Base-by-base conservation (phyloP, 495 filamentous ascomycete species). In the Trichoderma erinaceum region DNA sequence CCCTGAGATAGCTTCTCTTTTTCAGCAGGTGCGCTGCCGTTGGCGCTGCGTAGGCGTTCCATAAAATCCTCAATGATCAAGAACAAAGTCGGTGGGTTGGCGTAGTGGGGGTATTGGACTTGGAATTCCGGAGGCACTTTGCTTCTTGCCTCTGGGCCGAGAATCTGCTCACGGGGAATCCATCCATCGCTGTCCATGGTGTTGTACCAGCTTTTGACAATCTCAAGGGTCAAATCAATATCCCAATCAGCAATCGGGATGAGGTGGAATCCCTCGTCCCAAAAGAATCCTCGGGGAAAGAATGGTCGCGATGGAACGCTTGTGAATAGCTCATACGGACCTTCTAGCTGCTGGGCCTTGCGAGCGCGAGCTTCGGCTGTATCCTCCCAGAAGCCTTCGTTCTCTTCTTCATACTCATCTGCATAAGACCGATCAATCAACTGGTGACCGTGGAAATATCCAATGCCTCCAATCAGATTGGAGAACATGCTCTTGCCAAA, bases 221-320 rank as follows among this genome's bases (percentile, higher is more conserved):
- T 90, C 68, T 97, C 92, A 27, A 99, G 88, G 0, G 91, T 89
- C 63, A 99, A 85, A 75, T 97, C 93, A 41, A 91, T 87, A 73
- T 99, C 95, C 87, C 92, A 99, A 71, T 98, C 96, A 25, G 90
- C 84, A 61, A 99, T 86, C 21, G 96, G 96, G 67, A 98, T 83
- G 43, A 98, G 82, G 74, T 99, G 95, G 78, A 98, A 99, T 2
- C 95, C 95, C 74, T 99, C 95, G 75, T 99, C 95, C 95, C 95
- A 99, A 10, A 97, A 82, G 77, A 99, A 99, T 0, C 95, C 95
- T 73, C 95, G 81, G 0, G 95, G 96, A 76, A 99, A 99, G 83
- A 98, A 99, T 2, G 95, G 91, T 18, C 95, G 82, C 29, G 93
- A 97, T 7, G 95, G 95, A 67, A 98, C 90, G 75, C 90, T 92